Base-by-base conservation (phyloP, 495 filamentous ascomycete species). In the Lasiosphaeria miniovina region DNA sequence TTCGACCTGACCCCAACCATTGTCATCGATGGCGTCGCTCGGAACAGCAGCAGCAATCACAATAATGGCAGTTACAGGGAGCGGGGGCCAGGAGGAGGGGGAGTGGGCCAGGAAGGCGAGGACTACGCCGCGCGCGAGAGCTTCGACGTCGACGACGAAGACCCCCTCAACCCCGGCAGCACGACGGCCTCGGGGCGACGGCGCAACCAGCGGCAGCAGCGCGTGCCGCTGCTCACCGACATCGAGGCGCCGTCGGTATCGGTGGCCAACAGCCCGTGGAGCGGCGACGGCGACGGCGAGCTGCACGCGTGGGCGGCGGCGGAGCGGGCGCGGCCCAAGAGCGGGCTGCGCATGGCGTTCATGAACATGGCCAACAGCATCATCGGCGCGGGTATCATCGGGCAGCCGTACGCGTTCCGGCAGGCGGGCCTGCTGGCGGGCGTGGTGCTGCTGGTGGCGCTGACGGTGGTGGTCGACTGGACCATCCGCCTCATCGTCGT, bases 291-390 rank as follows among this genome's bases (percentile, higher is more conserved):
- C 74, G 55, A 87, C 83, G 74, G 83, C 86, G 6, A 33, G 35
- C 68, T 74, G 10, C 61, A 75, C 17, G 63, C 66, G 8, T 76
- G 76, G 75, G 73, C 73, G 6, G 73, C 75, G 56, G 66, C 68
- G 10, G 79, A 83, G 61, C 74, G 68, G 0, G 54, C 61, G 9
- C 71, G 82, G 8, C 82, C 82, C 31, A 81, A 80, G 65, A 77
- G 72, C 6, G 77, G 77, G 0, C 54, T 84, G 41, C 59, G 74
- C 4, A 71, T 71, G 17, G 82, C 82, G 8, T 98, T 98, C 63
- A 96, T 96, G 90, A 98, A 98, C 73, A 98, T 98, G 94, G 92
- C 93, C 49, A 98, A 98, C 71, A 91, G 87, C 62, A 98, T 98
- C 65, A 98, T 98, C 73, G 94, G 94, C 10, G 94, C 94, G 4